phyloP scores from a whole-genome alignment of 202 grass and related monocot species.

The Hordeum pubiflorum region DNA sequence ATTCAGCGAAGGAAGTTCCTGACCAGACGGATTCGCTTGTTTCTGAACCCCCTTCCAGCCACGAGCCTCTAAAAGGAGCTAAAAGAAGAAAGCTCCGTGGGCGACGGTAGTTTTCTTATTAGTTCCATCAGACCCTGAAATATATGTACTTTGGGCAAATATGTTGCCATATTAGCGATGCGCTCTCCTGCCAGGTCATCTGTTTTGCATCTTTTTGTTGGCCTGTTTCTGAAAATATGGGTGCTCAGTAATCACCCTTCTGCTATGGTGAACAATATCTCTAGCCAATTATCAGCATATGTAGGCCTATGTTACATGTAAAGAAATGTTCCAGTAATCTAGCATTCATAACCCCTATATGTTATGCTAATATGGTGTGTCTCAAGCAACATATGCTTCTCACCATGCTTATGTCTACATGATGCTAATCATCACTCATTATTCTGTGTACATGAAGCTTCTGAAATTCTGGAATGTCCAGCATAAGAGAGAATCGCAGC shows the following conservation, averaged over 20 bases:
- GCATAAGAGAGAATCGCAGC: not conserved
- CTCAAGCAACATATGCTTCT: not conserved
- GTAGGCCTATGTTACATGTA: slow-evolving; percentile 18
- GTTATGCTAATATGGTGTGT: slow-evolving; percentile 5
- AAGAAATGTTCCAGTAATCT: slow-evolving; percentile 1
- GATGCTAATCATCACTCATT: not conserved
- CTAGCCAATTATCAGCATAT: not conserved
- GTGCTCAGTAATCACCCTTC: slow-evolving; percentile 6
- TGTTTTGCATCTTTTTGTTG: slow-evolving; percentile 38
- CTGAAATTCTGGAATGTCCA: not conserved
- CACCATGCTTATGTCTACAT: not conserved
- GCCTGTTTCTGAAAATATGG: slow-evolving; percentile 4
- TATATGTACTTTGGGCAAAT: not conserved
- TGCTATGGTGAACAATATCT: not conserved
- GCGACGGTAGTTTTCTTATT: slow-evolving; percentile 9
- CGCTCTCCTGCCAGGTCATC: slow-evolving; percentile 28
- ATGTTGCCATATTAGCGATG: not conserved
- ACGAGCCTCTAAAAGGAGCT: slow-evolving; percentile 32
- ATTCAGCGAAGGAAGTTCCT: slow-evolving; percentile 19
- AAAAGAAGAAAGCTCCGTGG: slow-evolving; percentile 39
- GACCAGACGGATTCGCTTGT: slow-evolving; percentile 17
- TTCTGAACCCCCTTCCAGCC: not conserved
- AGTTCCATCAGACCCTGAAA: not conserved
- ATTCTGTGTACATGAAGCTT: not conserved
- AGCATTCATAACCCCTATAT: slow-evolving; percentile 6